Percentiles rank a stretch among this genome's conserved stretches.
These are phyloP conservation scores for Cytospora schulzeri DNA, from an alignment of 2,329 filamentous ascomycete genomes.

Conservation along the genomic window DNA sequence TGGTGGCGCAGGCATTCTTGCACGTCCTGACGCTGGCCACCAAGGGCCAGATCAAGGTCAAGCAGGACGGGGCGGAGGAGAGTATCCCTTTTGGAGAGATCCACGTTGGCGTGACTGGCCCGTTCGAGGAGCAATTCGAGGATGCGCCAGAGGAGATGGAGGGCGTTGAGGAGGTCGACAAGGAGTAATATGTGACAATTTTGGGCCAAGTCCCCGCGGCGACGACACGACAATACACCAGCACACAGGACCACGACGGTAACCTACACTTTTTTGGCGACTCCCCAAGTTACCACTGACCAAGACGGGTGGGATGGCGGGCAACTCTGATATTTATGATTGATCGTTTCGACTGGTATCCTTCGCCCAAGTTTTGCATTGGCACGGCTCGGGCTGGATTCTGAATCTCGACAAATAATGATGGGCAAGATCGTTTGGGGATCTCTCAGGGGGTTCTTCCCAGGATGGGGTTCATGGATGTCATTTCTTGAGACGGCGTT, in stretches of 20 bases:
- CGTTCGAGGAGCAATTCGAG: neutral
- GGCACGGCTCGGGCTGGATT: neutral
- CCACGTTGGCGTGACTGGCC: conserved; percentile 43
- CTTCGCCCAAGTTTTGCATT: conserved; percentile 1
- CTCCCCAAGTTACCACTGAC: neutral
- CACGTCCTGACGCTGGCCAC: conserved; percentile 73
- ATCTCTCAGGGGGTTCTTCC: neutral
- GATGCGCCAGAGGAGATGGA: conserved; percentile 13
- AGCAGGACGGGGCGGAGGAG: conserved; percentile 53
- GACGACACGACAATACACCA: neutral
- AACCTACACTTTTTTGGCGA: neutral
- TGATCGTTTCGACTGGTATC: neutral
- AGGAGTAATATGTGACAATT: neutral
- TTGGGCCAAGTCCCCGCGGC: neutral
- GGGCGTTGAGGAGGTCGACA: neutral
- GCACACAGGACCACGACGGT: neutral
- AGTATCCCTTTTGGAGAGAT: conserved; percentile 50
- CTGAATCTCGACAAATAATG: neutral
- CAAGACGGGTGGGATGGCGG: neutral
- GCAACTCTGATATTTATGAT: no score
- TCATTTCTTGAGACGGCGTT: neutral
- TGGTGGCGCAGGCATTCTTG: conserved; percentile 75
- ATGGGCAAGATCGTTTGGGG: neutral
- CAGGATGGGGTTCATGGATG: neutral
- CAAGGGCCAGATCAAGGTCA: conserved; percentile 62